These are phyloP conservation scores for Globisporangium cederbergense DNA, from an alignment of 352 stramenopile species.

Conservation along the genomic window DNA sequence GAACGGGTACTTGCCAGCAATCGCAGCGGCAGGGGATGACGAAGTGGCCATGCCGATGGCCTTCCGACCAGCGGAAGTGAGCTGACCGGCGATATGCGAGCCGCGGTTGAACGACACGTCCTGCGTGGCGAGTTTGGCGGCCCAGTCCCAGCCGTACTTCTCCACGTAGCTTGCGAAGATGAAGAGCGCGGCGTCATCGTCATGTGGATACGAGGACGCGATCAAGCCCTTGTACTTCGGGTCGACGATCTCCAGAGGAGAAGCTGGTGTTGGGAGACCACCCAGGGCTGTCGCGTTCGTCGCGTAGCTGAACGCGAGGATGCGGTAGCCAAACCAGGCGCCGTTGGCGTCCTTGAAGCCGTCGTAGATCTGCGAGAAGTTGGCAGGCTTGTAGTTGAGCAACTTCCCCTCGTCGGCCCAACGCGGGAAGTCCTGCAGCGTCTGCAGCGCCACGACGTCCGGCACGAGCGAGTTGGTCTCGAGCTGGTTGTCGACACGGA, in stretches of 20 bases:
- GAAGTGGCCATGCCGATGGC: slow-evolving; percentile 22
- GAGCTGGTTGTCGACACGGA: slow-evolving; percentile 39
- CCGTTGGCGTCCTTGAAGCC: slow-evolving; percentile 28
- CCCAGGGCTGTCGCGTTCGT: too few relatives aligned
- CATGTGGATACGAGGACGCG: slow-evolving; percentile 41
- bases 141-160: slow-evolving; percentile 54
- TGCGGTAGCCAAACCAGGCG: slow-evolving; percentile 34
- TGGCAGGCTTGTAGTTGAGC: slow-evolving; percentile 47
- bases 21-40: neutral
- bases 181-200: slow-evolving; percentile 49
- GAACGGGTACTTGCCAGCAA: slow-evolving; percentile 41
- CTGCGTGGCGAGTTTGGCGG: slow-evolving; percentile 37
- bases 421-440: slow-evolving; percentile 50
- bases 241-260: slow-evolving; percentile 11
- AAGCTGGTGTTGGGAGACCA: slow-evolving; percentile 14
- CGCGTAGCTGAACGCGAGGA: slow-evolving; percentile 31
- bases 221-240: slow-evolving; percentile 34
- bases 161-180: slow-evolving; percentile 39
- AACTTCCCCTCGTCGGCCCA: slow-evolving; percentile 39
- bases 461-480: slow-evolving; percentile 25
- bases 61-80: slow-evolving; percentile 18
- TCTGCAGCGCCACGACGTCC: slow-evolving; percentile 47
- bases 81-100: slow-evolving; percentile 23
- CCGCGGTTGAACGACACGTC: slow-evolving; percentile 35
- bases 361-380: slow-evolving; percentile 51